These are phyloP conservation scores for Xylariaceae sp. DNA, from an alignment of 2,329 filamentous ascomycete species.

Conservation along the genomic window DNA sequence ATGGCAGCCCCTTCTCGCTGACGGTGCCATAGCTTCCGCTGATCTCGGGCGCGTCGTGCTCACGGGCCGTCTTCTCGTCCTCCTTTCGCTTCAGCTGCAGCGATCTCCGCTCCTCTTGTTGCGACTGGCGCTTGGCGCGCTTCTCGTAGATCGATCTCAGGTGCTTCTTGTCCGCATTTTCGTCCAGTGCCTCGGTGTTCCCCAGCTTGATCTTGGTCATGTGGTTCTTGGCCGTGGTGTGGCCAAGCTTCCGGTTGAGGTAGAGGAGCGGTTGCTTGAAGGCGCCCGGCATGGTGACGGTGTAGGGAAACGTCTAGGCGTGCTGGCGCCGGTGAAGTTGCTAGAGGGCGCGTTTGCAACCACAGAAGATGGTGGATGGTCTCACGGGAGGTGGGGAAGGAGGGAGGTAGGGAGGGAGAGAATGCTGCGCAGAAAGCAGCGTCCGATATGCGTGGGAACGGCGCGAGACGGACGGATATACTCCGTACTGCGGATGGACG, in stretches of 20 bases:
- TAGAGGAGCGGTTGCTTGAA: slow-evolving; percentile 30
- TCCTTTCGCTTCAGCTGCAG: slow-evolving; percentile 25
- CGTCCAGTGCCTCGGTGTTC: slow-evolving; percentile 26
- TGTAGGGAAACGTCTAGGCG: too few species aligned
- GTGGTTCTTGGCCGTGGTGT: slow-evolving; percentile 31
- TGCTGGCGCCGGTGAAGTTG: too few species aligned
- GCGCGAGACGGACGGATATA: too few species aligned
- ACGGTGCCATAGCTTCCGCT: slow-evolving; percentile 20
- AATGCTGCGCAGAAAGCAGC: too few species aligned
- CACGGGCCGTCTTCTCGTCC: slow-evolving; percentile 25
- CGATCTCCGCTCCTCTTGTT: slow-evolving; percentile 26
- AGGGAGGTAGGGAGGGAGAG: too few species aligned
- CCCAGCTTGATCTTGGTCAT: slow-evolving; percentile 30
- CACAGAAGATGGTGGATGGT: not conserved
- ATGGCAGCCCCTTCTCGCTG: slow-evolving; percentile 34
- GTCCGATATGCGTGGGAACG: too few species aligned
- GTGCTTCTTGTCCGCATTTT: slow-evolving; percentile 23
- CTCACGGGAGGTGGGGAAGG: too few species aligned
- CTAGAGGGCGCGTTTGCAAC: not conserved
- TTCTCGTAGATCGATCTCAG: slow-evolving; percentile 26
- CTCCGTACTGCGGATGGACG: too few species aligned
- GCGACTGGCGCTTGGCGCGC: slow-evolving; percentile 25
- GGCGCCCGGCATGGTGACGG: slow-evolving; percentile 23
- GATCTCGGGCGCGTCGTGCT: slow-evolving; percentile 19
- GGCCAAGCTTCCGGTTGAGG: slow-evolving; percentile 31